These are phyloP conservation scores for Moesziomyces sp. DNA, from an alignment of 1,284 basidiomycete species.

Conservation along the genomic window DNA sequence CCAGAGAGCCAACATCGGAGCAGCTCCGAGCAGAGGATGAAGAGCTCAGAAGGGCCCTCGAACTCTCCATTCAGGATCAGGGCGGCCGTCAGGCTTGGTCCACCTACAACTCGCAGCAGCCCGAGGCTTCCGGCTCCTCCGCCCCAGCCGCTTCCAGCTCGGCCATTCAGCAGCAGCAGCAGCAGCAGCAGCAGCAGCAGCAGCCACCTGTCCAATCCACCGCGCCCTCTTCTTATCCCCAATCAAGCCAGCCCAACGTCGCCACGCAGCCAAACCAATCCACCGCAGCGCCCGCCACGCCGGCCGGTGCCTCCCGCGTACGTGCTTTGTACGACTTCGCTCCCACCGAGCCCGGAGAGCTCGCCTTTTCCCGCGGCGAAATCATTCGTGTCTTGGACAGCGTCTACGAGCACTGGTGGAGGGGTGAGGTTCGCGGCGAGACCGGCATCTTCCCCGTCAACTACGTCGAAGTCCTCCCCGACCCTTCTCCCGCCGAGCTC, in stretches of 20 bases:
- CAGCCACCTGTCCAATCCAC: conserved; percentile 9
- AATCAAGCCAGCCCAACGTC: conserved; percentile 62
- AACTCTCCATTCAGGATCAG: conserved; percentile 62
- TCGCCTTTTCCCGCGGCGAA: conserved; percentile 92
- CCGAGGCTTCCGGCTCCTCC: conserved; percentile 31
- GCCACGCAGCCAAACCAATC: conserved; percentile 2
- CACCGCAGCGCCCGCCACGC: conserved; percentile 2
- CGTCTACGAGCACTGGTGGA: conserved; percentile 98
- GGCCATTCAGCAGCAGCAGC: conserved; percentile 6
- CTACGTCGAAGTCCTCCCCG: conserved; percentile 92
- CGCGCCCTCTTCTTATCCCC: conserved; percentile 68
- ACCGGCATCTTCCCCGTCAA: conserved; percentile 99
- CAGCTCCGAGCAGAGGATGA: conserved; percentile 64
- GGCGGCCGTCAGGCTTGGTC: conserved; percentile 49
- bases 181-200: background rate
- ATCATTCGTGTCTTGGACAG: conserved; percentile 95
- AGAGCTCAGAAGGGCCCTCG: conserved; percentile 63
- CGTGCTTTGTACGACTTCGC: conserved; percentile 90
- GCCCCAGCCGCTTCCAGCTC: conserved; percentile 28
- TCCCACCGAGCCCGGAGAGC: conserved; percentile 87
- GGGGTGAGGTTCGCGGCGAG: conserved; percentile 88
- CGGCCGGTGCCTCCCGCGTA: conserved; percentile 71
- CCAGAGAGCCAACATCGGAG: conserved; percentile 46
- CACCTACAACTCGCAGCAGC: conserved; percentile 21
- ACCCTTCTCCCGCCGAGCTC: conserved; percentile 82